Evolutionary conservation across 805 yeast species (phyloP).

Genomic region (Suhomyces sp.): DNA sequence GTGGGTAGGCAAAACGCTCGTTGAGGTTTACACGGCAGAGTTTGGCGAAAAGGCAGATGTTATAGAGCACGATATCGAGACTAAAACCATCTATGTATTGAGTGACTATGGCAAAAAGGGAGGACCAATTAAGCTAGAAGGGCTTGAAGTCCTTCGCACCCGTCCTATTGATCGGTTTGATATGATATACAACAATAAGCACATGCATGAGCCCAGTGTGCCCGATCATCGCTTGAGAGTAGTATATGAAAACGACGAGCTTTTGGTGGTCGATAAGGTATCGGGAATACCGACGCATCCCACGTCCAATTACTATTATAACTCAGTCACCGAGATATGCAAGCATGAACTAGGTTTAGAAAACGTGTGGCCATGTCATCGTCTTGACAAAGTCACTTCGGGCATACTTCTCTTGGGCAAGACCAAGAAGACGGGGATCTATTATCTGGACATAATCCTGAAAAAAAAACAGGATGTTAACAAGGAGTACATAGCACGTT

Average conservation of each 20-base stretch:
- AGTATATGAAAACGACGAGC: conserved; percentile 33
- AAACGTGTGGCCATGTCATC: conserved; percentile 43
- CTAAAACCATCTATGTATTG: conserved; percentile 24
- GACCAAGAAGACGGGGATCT: conserved; percentile 28
- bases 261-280: conserved; percentile 50
- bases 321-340: conserved; percentile 44
- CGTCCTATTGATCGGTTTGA: conserved; percentile 14
- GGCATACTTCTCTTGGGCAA: conserved; percentile 48
- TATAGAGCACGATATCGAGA: conserved; percentile 23
- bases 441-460: conserved; percentile 30
- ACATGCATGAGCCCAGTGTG: conserved; percentile 48
- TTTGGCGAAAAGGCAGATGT: conserved; percentile 29
- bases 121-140: conserved; percentile 16
- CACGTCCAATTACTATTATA: conserved; percentile 41
- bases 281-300: conserved; percentile 57
- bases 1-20: conserved; percentile 34
- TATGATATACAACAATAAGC: conserved; percentile 24
- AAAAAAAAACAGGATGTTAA: conserved; percentile 22
- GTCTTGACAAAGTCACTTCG: conserved; percentile 52
- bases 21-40: conserved; percentile 31
- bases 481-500: conserved; percentile 49
- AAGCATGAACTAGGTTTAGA: conserved; percentile 24
- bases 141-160: conserved; percentile 13
- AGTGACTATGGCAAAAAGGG: conserved; percentile 19
- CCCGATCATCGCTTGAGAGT: conserved; percentile 18